Conservation (phyloP, 441 rosid genomes). For the Euphorbia celastroides region DNA sequence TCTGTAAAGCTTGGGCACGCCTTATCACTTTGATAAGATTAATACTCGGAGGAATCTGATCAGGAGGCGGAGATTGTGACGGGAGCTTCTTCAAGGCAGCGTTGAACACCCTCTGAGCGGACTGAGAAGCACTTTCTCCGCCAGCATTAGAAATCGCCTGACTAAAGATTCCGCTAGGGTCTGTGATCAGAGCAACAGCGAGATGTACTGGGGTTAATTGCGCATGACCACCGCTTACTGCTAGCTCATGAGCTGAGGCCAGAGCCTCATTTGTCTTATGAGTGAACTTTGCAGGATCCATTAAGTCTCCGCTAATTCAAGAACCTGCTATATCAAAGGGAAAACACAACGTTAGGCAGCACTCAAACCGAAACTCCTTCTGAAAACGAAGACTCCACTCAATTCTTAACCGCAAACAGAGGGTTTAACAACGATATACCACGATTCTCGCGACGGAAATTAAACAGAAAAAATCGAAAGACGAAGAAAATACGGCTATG, state of each 20-base stretch:
- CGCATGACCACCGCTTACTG: constrained; percentile 60
- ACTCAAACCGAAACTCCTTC: background rate
- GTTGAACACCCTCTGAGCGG: constrained; percentile 62
- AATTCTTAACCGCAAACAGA: background rate
- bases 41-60: constrained; percentile 67
- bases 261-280: constrained; percentile 84
- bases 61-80: constrained; percentile 73
- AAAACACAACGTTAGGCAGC: background rate
- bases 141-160: constrained; percentile 58
- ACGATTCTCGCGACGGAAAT: no score
- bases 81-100: constrained; percentile 73
- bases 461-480: no score
- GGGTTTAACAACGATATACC: background rate
- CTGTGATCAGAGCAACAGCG: constrained; percentile 61
- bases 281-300: constrained; percentile 92
- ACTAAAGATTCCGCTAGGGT: constrained; percentile 56
- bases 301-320: constrained; percentile 5
- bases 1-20: constrained; percentile 73
- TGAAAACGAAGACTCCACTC: background rate
- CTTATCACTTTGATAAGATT: constrained; percentile 64
- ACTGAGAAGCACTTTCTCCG: constrained; percentile 47
- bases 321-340: background rate
- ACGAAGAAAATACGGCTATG: no score
- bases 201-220: constrained; percentile 85
- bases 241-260: constrained; percentile 65